These are phyloP conservation scores for Scutellospora calospora DNA, from an alignment of 371 early-diverging fungal genomes.

Conservation along the genomic window DNA sequence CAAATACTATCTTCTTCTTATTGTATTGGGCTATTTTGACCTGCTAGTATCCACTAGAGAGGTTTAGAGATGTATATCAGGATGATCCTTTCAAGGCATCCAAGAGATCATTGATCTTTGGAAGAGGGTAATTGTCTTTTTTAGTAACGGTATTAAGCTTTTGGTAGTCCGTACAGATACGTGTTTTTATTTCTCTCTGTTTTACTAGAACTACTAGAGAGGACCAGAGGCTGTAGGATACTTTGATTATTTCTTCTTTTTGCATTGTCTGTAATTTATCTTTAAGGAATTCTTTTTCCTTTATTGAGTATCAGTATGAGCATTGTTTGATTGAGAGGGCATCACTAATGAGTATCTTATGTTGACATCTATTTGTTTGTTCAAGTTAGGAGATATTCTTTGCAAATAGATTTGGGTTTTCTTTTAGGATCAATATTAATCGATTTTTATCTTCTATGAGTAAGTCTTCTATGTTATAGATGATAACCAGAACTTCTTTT, in stretches of 20 bases:
- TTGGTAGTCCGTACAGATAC: background rate
- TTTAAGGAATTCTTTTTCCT: background rate
- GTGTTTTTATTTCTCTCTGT: background rate
- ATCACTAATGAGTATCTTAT: background rate
- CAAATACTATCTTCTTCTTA: conserved; percentile 10
- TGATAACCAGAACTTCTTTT: background rate
- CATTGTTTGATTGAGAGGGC: background rate
- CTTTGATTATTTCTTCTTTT: background rate
- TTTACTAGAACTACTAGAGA: background rate
- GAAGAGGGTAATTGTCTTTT: background rate
- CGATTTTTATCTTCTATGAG: background rate
- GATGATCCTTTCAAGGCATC: background rate
- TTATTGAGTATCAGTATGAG: background rate
- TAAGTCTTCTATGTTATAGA: background rate
- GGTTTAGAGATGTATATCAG: background rate
- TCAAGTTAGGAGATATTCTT: background rate
- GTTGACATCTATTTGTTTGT: background rate
- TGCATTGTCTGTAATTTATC: background rate
- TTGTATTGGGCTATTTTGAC: conserved; percentile 20
- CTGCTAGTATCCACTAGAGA: conserved; percentile 42
- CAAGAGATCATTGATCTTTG: background rate
- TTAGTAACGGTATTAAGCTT: background rate
- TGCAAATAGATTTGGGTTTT: background rate
- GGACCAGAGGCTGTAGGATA: background rate
- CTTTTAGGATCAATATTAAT: background rate